Conservation (phyloP, 1,284 basidiomycete species). For the Phellinidium pouzarii region DNA sequence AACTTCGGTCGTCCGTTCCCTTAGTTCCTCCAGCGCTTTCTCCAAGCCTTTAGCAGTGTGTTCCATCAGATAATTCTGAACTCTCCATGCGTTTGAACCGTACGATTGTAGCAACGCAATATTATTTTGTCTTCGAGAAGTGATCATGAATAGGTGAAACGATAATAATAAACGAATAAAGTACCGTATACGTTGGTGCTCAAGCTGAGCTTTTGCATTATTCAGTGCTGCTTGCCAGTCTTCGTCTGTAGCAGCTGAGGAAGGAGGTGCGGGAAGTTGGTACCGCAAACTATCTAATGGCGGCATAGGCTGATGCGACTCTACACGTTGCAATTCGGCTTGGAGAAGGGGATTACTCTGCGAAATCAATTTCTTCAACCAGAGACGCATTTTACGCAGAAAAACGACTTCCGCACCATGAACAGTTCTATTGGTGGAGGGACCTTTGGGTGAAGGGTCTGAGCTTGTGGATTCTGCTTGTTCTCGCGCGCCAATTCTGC, state of each 20-base stretch:
- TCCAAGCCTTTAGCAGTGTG: slow-evolving; percentile 71
- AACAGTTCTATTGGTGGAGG: slow-evolving; percentile 65
- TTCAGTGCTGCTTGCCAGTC: slow-evolving; percentile 76
- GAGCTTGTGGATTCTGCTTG: slow-evolving; percentile 39
- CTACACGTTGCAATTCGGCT: slow-evolving; percentile 68
- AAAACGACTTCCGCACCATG: slow-evolving; percentile 52
- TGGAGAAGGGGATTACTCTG: slow-evolving; percentile 63
- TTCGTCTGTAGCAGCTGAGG: slow-evolving; percentile 59
- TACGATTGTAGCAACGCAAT: slow-evolving; percentile 80
- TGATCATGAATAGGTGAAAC: slow-evolving; percentile 10
- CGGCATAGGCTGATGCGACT: slow-evolving; percentile 62
- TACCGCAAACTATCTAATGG: slow-evolving; percentile 78
- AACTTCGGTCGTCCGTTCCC: slow-evolving; percentile 71
- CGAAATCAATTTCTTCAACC: slow-evolving; percentile 16
- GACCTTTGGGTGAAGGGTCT: slow-evolving; percentile 60
- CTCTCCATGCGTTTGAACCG: slow-evolving; percentile 86
- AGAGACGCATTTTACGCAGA: slow-evolving; percentile 11
- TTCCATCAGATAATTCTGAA: slow-evolving; percentile 86
- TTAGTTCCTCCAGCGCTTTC: slow-evolving; percentile 62
- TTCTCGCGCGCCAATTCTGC: slow-evolving; percentile 64
- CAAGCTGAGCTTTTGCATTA: slow-evolving; percentile 81
- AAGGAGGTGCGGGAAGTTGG: slow-evolving; percentile 66
- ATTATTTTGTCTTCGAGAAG: slow-evolving; percentile 65
- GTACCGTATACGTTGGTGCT: slow-evolving; percentile 83
- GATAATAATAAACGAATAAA: slow-evolving; percentile 22